These are phyloP conservation scores for Edhazardia aedis DNA, from an alignment of 371 early-diverging fungal genomes.

Conservation along the genomic window DNA sequence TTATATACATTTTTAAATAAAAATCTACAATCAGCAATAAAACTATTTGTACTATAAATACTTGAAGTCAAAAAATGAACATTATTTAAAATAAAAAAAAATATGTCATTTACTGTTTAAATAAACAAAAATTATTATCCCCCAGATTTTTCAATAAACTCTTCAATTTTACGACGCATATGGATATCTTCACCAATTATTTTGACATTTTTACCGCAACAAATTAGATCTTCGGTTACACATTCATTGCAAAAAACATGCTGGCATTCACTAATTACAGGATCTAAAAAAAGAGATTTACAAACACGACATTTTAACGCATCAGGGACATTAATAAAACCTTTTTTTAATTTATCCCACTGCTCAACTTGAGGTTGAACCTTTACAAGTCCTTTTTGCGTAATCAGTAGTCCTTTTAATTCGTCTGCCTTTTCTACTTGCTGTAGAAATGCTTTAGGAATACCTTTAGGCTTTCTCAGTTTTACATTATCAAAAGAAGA, in stretches of 20 bases:
- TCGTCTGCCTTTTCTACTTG: slow-evolving; percentile 14
- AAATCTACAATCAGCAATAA: too few relatives aligned
- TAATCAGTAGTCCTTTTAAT: slow-evolving; percentile 30
- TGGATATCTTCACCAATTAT: too few relatives aligned
- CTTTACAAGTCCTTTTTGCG: slow-evolving; percentile 37
- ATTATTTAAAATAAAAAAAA: too few relatives aligned
- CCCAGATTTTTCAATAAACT: too few relatives aligned
- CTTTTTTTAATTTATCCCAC: slow-evolving; percentile 29
- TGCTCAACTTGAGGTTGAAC: slow-evolving; percentile 44
- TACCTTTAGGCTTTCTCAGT: slow-evolving; percentile 45
- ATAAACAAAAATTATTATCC: too few relatives aligned
- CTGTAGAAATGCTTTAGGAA: slow-evolving; percentile 44
- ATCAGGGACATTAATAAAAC: slow-evolving; percentile 10
- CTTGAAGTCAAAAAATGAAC: too few relatives aligned
- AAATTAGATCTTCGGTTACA: too few relatives aligned
- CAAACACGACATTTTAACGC: slow-evolving; percentile 36
- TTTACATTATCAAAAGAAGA: slow-evolving; percentile 42
- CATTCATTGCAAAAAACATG: slow-evolving; percentile 42
- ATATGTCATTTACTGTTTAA: too few relatives aligned
- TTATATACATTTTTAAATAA: too few relatives aligned
- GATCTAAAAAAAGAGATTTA: slow-evolving; percentile 26
- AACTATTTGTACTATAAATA: too few relatives aligned
- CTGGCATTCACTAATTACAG: slow-evolving; percentile 33
- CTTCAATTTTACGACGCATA: too few relatives aligned
- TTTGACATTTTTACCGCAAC: too few relatives aligned